Conservation (phyloP, 2,329 filamentous ascomycete species). For the Anthostomella pinea region DNA sequence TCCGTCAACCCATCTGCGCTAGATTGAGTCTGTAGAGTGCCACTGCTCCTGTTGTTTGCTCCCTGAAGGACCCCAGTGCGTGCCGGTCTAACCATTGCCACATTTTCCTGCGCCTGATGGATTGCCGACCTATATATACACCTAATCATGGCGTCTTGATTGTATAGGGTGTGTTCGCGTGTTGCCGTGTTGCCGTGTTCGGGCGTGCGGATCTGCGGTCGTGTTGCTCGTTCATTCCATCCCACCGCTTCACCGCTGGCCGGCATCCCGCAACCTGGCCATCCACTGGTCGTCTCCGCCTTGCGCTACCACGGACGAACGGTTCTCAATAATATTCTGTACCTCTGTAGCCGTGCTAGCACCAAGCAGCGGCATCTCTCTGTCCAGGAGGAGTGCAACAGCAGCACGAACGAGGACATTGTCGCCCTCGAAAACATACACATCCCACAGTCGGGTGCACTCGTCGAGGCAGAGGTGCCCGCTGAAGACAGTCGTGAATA, state of each 20-base stretch:
- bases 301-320: conserved; percentile 19
- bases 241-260: conserved; percentile 14
- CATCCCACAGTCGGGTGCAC: conserved; percentile 73
- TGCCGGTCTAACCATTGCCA: too few relatives aligned
- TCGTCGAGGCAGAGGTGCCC: conserved; percentile 63
- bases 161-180: too few relatives aligned
- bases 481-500: conserved; percentile 66
- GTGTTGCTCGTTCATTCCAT: neutral
- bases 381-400: conserved; percentile 60
- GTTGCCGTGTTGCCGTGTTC: too few relatives aligned
- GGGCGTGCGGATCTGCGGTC: neutral
- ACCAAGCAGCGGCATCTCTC: conserved; percentile 51
- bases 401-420: conserved; percentile 66
- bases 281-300: conserved; percentile 29
- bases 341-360: conserved; percentile 45
- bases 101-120: too few relatives aligned
- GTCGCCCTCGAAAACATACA: conserved; percentile 81
- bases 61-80: neutral
- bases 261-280: conserved; percentile 21
- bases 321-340: conserved; percentile 33
- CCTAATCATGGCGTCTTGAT: too few relatives aligned
- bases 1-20: conserved; percentile 1
- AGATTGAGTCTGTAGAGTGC: neutral
- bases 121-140: too few relatives aligned
- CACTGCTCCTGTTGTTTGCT: neutral